Evolutionary conservation across 2,329 filamentous ascomycete species (phyloP), one percentile per base, ranked within the genome.

Genomic region (Mycosphaerella sp.): DNA sequence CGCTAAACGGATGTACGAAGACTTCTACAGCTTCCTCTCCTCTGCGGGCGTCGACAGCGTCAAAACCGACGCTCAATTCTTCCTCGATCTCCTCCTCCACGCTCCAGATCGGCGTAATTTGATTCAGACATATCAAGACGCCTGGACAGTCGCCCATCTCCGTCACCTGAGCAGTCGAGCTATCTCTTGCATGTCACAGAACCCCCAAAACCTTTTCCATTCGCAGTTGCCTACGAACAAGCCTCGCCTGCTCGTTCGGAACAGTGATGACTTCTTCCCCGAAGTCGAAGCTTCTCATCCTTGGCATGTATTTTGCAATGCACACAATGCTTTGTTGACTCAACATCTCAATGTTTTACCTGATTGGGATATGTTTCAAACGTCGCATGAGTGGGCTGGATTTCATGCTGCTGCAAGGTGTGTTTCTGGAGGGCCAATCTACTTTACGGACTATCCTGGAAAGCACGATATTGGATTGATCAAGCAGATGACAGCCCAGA

Each of bases 261-360:
- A 95, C 72, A 95, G 88, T 0, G 91, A 85, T 58, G 87, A 97
- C 71, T 98, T 91, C 76, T 96, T 95, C 70, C 93, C 93, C 0
- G 82, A 90, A 43, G 80, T 90, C 3, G 81, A 85, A 0, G 80
- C 82, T 0, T 89, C 86, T 6, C 93, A 98, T 58, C 82, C 91
- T 0, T 98, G 93, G 92, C 93, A 98, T 69, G 80, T 97, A 36
- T 98, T 95, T 77, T 83, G 86, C 59, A 98, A 97, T 67, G 92
- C 92, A 0, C 87, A 96, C 71, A 96, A 95, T 68, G 79, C 82
- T 32, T 76, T 97, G 0, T 76, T 97, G 11, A 91, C 86, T 1
- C 84, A 89, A 59, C 85, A 93, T 65, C 76, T 97, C 32, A 95
- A 96, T 62, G 81, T 89, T 1, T 73, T 97, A 0, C 92, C 93